phyloP scores from a whole-genome alignment of 1,284 basidiomycete species.

The Sparassis latifolia region DNA sequence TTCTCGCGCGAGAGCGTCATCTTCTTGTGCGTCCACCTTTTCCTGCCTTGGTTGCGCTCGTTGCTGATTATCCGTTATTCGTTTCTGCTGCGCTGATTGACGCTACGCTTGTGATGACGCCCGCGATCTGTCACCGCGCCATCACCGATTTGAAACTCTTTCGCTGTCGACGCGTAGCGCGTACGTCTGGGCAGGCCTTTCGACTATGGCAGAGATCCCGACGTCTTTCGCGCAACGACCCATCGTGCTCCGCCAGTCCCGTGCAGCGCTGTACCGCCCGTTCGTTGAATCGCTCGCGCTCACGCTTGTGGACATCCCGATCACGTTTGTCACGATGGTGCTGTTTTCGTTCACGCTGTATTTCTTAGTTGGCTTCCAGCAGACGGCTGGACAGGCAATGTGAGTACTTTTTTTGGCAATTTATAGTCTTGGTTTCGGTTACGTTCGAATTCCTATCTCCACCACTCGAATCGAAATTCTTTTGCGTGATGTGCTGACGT shows the following conservation, averaged over 20 bases:
- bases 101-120: too few relatives aligned
- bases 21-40: slow-evolving; percentile 42
- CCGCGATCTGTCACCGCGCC: too few relatives aligned
- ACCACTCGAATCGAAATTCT: neutral
- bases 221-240: slow-evolving; percentile 67
- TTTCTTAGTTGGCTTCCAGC: slow-evolving; percentile 53
- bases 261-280: slow-evolving; percentile 55
- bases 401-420: slow-evolving; percentile 22
- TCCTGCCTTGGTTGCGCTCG: slow-evolving; percentile 8
- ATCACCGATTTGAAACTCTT: too few relatives aligned
- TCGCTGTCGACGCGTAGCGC: slow-evolving; percentile 25
- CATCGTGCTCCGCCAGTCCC: slow-evolving; percentile 55
- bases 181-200: slow-evolving; percentile 43
- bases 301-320: slow-evolving; percentile 64
- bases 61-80: too few relatives aligned
- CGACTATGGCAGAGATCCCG: slow-evolving; percentile 63
- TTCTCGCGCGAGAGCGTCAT: slow-evolving; percentile 76
- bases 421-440: neutral
- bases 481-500: neutral
- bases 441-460: neutral
- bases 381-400: slow-evolving; percentile 50
- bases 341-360: slow-evolving; percentile 55
- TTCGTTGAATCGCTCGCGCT: slow-evolving; percentile 59
- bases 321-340: slow-evolving; percentile 43
- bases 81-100: slow-evolving; percentile 3